Evolutionary conservation across 1,139 yeast genomes (phyloP).

Genomic region (Geotrichum reessii): DNA sequence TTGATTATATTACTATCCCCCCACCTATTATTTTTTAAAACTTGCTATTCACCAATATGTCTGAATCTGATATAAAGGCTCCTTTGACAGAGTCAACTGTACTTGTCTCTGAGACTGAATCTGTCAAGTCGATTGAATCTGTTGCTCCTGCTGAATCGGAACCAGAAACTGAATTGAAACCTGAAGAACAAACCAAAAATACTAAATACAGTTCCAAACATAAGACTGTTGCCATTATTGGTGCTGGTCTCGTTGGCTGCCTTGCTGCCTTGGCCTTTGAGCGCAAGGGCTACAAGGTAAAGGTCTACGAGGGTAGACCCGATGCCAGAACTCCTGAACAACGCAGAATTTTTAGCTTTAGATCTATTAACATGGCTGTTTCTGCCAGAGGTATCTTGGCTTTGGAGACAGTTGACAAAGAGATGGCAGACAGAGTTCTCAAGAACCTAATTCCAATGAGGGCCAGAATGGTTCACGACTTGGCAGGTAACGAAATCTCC

Average conservation of each 20-base stretch:
- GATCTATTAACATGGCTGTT: constrained; percentile 80
- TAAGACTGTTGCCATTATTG: constrained; percentile 34
- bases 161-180: not conserved
- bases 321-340: constrained; percentile 36
- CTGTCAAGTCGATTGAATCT: constrained; percentile 1
- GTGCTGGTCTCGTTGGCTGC: constrained; percentile 86
- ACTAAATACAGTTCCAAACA: not conserved
- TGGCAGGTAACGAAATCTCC: constrained; percentile 55
- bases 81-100: not conserved
- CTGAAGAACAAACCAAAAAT: not conserved
- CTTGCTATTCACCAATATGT: not conserved
- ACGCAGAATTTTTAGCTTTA: constrained; percentile 26
- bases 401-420: constrained; percentile 53
- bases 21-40: not conserved
- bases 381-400: constrained; percentile 78
- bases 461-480: constrained; percentile 84
- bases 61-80: not conserved
- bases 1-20: not conserved
- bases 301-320: constrained; percentile 55
- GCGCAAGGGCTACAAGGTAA: constrained; percentile 65
- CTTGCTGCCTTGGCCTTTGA: constrained; percentile 77
- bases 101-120: not conserved
- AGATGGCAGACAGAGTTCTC: constrained; percentile 52
- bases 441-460: constrained; percentile 71
- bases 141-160: not conserved